Conservation (phyloP, 768 basidiomycete species). For the Leucosporidium yakuticum region DNA sequence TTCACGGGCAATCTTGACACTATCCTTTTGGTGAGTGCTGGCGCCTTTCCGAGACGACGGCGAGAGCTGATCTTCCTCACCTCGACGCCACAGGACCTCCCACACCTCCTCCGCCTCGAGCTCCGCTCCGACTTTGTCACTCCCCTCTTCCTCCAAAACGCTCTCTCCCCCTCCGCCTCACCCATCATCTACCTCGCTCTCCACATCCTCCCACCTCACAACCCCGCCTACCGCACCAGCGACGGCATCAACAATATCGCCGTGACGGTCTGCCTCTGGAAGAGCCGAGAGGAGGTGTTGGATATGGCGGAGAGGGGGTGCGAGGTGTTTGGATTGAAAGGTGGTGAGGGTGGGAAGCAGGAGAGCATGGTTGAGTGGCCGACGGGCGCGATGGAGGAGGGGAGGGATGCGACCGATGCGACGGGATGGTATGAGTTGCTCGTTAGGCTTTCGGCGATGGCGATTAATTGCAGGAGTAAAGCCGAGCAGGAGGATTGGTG, state of each 20-base stretch:
- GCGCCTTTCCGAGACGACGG: neutral
- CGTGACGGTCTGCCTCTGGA: neutral
- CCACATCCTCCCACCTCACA: neutral
- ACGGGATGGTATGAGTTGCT: conserved; percentile 1
- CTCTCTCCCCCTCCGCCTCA: neutral
- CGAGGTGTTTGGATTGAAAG: neutral
- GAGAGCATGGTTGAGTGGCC: neutral
- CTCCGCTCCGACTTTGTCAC: neutral
- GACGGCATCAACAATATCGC: neutral
- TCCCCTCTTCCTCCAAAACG: neutral
- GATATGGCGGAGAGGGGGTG: neutral
- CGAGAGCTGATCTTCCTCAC: neutral
- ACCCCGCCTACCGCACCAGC: neutral
- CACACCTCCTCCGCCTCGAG: neutral
- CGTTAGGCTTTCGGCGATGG: neutral
- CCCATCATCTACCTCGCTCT: neutral
- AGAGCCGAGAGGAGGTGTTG: neutral
- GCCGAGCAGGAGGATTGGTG: no score
- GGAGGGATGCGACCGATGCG: neutral
- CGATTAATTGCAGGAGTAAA: neutral
- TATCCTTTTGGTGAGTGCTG: neutral
- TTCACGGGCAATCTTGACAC: neutral
- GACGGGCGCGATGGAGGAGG: neutral
- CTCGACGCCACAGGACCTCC: neutral
- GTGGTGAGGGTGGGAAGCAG: neutral